Conservation (phyloP, 208 protist species). For the Acanthamoeba triangularis region DNA sequence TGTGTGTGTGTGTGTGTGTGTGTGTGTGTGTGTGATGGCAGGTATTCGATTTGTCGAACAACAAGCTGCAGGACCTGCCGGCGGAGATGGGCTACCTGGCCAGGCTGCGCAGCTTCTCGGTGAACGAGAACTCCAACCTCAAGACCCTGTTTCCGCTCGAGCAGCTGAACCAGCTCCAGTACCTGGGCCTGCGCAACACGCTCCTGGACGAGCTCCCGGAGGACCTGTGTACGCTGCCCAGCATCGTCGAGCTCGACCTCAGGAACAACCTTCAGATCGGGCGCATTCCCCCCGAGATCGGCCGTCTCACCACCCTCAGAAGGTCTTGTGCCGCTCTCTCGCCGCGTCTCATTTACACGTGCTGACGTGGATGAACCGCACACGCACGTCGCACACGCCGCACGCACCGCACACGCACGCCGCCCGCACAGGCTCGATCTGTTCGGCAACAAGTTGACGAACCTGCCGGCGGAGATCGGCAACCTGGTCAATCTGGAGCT, state of each 20-base stretch:
- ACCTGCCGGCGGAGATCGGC: constrained; percentile 83
- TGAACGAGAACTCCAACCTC: constrained; percentile 87
- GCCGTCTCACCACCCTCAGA: constrained; percentile 81
- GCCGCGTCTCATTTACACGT: not conserved
- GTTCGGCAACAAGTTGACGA: constrained; percentile 78
- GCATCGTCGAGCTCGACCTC: constrained; percentile 84
- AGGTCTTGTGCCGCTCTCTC: not conserved
- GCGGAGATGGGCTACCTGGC: constrained; percentile 81
- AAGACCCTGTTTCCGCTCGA: constrained; percentile 80
- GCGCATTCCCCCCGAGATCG: constrained; percentile 85
- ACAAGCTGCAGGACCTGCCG: constrained; percentile 85
- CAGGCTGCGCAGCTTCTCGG: constrained; percentile 78
- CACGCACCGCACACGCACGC: not conserved
- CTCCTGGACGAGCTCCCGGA: constrained; percentile 81
- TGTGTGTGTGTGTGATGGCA: not conserved
- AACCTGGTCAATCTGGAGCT: constrained; percentile 76
- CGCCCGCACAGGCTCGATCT: constrained; percentile 75
- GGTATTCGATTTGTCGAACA: constrained; percentile 80
- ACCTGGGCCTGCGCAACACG: constrained; percentile 82
- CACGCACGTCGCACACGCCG: not conserved
- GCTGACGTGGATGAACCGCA: not conserved
- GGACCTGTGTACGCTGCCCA: constrained; percentile 77
- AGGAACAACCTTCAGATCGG: constrained; percentile 86
- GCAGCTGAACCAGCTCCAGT: constrained; percentile 78
- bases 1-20: not conserved